These are phyloP conservation scores for Stentor roeselii DNA, from an alignment of 73 alveolate genomes.

Conservation along the genomic window DNA sequence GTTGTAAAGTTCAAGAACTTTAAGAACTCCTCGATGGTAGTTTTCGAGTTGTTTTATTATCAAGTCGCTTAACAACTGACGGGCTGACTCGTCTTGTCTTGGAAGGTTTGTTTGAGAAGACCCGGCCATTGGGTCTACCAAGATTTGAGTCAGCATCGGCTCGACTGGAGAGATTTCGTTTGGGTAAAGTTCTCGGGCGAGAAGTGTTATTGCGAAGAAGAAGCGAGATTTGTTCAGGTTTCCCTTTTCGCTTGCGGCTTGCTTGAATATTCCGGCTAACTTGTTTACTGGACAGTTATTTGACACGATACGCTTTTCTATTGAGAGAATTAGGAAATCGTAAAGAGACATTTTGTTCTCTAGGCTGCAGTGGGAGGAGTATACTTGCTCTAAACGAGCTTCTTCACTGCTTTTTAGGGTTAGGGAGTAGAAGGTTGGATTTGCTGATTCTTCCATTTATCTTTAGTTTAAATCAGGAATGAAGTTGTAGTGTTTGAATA, in stretches of 20 bases:
- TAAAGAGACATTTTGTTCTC: constrained; percentile 56
- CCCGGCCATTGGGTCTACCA: constrained; percentile 51
- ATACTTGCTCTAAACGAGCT: constrained; percentile 4
- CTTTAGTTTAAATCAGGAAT: too few species aligned
- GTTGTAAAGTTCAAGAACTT: constrained; percentile 39
- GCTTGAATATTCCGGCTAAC: constrained; percentile 49
- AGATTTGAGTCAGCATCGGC: constrained; percentile 57
- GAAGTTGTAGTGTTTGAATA: too few species aligned
- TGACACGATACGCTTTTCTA: constrained; percentile 56
- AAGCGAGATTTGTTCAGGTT: constrained; percentile 48
- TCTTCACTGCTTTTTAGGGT: constrained; percentile 29
- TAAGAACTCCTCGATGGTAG: constrained; percentile 42
- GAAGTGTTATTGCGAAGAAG: constrained; percentile 54
- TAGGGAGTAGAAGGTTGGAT: constrained; percentile 1
- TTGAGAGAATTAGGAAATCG: constrained; percentile 49
- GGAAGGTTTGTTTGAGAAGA: constrained; percentile 61
- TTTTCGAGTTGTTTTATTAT: constrained; percentile 41
- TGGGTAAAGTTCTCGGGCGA: constrained; percentile 46
- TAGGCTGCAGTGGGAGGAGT: not conserved
- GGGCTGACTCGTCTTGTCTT: constrained; percentile 52
- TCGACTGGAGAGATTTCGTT: constrained; percentile 66
- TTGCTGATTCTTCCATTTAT: constrained; percentile 16
- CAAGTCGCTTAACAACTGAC: constrained; percentile 43
- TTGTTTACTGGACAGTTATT: constrained; percentile 51
- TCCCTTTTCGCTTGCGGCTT: constrained; percentile 11